phyloP scores from a whole-genome alignment of 2,329 filamentous ascomycete genomes.

The Xylaria hypoxylon region DNA sequence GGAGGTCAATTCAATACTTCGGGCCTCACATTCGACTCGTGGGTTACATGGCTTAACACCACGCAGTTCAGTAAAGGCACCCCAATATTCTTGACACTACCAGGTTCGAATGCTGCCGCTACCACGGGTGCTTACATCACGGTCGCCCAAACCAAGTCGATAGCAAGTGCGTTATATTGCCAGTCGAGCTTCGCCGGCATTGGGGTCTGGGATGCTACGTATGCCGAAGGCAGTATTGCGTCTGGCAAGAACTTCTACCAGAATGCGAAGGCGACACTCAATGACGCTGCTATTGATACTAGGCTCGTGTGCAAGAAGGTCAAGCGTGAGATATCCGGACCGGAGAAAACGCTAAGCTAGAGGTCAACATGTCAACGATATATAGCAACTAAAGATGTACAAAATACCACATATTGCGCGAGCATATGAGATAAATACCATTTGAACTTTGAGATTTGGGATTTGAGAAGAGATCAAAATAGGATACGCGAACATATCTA shows the following conservation, averaged over 20 bases:
- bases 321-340: constrained; percentile 4
- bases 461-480: no score
- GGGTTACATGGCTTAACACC: constrained; percentile 53
- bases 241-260: constrained; percentile 37
- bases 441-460: background rate
- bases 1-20: constrained; percentile 41
- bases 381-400: background rate
- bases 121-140: constrained; percentile 52
- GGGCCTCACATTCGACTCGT: constrained; percentile 59
- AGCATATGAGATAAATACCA: background rate
- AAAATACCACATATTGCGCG: no score
- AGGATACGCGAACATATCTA: no score
- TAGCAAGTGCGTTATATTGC: constrained; percentile 56
- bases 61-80: constrained; percentile 54
- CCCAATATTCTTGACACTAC: constrained; percentile 60
- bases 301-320: constrained; percentile 27
- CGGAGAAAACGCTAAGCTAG: background rate
- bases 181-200: constrained; percentile 59
- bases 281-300: constrained; percentile 21
- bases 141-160: constrained; percentile 51
- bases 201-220: constrained; percentile 60
- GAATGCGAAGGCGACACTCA: constrained; percentile 38
- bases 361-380: background rate
- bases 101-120: constrained; percentile 49
- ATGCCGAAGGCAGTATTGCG: constrained; percentile 49